These are phyloP conservation scores for Epichloe brachyelytri DNA, from an alignment of 2,329 filamentous ascomycete species.

Conservation along the genomic window DNA sequence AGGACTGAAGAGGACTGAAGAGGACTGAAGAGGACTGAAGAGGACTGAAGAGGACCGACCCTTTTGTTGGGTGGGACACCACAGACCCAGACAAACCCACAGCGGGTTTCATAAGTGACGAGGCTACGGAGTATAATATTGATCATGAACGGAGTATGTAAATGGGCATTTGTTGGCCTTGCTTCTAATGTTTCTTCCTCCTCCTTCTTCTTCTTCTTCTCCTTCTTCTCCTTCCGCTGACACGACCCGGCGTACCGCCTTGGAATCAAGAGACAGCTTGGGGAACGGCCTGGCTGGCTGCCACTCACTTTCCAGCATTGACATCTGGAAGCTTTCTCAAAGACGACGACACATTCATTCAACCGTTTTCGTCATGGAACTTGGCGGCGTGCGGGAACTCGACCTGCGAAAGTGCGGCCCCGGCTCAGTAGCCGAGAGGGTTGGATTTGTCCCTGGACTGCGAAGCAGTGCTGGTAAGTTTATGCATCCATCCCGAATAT, in stretches of 20 bases:
- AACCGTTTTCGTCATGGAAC: constrained; percentile 6
- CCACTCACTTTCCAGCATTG: too few species aligned
- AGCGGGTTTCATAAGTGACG: background rate
- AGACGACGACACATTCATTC: background rate
- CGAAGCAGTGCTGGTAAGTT: constrained; percentile 47
- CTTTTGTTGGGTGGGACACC: background rate
- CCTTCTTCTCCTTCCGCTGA: background rate
- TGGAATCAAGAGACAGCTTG: too few species aligned
- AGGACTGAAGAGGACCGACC: too few species aligned
- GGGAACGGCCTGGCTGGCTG: too few species aligned
- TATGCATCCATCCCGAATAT: background rate
- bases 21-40: too few species aligned
- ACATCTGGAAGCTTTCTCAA: background rate
- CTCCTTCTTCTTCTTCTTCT: background rate
- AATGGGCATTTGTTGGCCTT: background rate
- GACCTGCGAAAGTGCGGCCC: constrained; percentile 34
- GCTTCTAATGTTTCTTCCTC: background rate
- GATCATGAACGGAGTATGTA: background rate
- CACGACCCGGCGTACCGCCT: too few species aligned
- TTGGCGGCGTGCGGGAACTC: constrained; percentile 31
- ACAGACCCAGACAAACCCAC: background rate
- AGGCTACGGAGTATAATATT: background rate
- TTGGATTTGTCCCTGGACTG: constrained; percentile 44
- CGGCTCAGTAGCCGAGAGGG: constrained; percentile 37
- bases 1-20: too few species aligned